phyloP scores from a whole-genome alignment of 345 rosid species.

The Punica granatum region DNA sequence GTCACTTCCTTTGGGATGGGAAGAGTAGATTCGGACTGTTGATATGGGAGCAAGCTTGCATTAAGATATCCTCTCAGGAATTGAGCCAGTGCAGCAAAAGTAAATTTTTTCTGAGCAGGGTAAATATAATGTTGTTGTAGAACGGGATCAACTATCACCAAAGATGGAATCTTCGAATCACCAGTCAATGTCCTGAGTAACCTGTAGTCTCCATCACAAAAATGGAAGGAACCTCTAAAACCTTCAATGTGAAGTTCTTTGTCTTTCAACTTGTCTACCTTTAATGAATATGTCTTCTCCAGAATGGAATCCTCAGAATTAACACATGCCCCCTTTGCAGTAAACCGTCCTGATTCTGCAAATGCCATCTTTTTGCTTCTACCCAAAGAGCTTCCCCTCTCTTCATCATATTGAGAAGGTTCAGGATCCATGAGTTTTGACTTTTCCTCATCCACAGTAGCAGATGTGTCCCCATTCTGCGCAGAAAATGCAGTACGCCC shows the following conservation, averaged over 20 bases:
- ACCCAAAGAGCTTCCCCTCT: slow-evolving; percentile 19
- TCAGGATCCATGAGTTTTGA: slow-evolving; percentile 21
- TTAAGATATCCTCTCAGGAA: slow-evolving; percentile 55
- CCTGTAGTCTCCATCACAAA: slow-evolving; percentile 65
- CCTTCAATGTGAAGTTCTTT: slow-evolving; percentile 26
- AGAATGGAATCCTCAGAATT: slow-evolving; percentile 16
- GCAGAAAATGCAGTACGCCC: slow-evolving; percentile 18
- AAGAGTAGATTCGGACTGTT: slow-evolving; percentile 39
- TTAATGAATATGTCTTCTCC: slow-evolving; percentile 22
- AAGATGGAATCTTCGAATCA: slow-evolving; percentile 60
- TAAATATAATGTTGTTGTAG: slow-evolving; percentile 60
- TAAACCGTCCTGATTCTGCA: slow-evolving; percentile 23
- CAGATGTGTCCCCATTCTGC: slow-evolving; percentile 19
- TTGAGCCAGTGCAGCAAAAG: slow-evolving; percentile 34
- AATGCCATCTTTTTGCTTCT: slow-evolving; percentile 21
- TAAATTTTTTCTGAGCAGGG: slow-evolving; percentile 27
- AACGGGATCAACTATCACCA: slow-evolving; percentile 62
- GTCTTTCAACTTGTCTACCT: slow-evolving; percentile 27
- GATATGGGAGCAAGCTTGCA: slow-evolving; percentile 60
- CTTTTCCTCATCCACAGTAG: slow-evolving; percentile 20
- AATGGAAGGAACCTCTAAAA: slow-evolving; percentile 61
- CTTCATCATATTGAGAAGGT: slow-evolving; percentile 27
- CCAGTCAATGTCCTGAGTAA: slow-evolving; percentile 63
- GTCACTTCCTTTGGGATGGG: slow-evolving; percentile 37
- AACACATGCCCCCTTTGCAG: slow-evolving; percentile 18